phyloP scores from a whole-genome alignment of 306 rosid species.

The Nissolia schottii region DNA sequence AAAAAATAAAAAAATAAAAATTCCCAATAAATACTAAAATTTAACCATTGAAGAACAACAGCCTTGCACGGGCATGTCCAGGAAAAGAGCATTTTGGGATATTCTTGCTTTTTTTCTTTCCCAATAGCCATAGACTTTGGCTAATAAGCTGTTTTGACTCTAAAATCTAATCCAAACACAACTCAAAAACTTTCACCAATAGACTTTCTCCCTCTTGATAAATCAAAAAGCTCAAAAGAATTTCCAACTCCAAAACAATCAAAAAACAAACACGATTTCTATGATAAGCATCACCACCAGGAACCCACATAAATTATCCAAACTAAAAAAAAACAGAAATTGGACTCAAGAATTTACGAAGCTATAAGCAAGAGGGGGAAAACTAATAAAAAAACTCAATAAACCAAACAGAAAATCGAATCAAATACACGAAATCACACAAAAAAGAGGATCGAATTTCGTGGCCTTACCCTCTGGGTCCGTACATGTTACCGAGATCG shows the following conservation, averaged over 20 bases:
- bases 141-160: too few species aligned
- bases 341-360: not conserved
- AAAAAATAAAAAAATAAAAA: too few species aligned
- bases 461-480: constrained; percentile 30
- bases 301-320: not conserved
- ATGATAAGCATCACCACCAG: not conserved
- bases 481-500: constrained; percentile 32
- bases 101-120: too few species aligned
- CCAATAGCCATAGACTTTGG: too few species aligned
- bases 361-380: not conserved
- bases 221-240: not conserved
- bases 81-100: too few species aligned
- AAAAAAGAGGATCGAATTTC: not conserved
- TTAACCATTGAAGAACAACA: not conserved
- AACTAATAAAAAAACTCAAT: not conserved
- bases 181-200: not conserved
- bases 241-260: not conserved
- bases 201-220: not conserved
- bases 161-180: too few species aligned
- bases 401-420: not conserved
- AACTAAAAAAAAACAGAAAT: not conserved
- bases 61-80: too few species aligned
- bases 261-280: not conserved
- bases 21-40: not conserved
- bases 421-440: not conserved